Percentiles rank a stretch among this genome's conserved stretches.
Evolutionary conservation across 345 rosid genomes (phyloP).

Genomic region (Fremontodendron californicum): DNA sequence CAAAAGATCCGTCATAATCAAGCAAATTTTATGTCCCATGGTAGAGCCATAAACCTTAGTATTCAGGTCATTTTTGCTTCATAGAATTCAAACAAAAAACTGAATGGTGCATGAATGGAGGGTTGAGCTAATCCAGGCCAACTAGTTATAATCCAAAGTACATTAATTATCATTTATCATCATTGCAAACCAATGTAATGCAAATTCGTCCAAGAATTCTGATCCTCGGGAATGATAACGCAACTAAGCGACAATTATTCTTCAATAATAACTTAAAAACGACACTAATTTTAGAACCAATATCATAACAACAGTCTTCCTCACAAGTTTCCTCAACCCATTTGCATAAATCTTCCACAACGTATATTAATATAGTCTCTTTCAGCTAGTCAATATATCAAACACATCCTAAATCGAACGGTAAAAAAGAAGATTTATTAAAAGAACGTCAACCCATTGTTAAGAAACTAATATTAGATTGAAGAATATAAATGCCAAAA

Average conservation of each 20-base stretch:
- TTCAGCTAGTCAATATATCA: conserved; percentile 1
- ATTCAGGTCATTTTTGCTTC: background rate
- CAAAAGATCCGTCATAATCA: background rate
- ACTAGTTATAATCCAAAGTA: background rate
- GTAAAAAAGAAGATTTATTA: too few relatives aligned
- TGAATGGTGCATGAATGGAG: background rate
- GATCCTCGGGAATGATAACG: background rate
- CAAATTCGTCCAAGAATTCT: background rate
- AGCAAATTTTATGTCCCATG: background rate
- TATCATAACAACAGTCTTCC: background rate
- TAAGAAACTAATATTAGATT: background rate
- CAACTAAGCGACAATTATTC: background rate
- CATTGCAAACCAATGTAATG: background rate
- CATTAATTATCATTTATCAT: background rate
- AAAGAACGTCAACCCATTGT: background rate
- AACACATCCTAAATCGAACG: background rate
- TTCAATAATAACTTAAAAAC: background rate
- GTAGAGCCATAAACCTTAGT: background rate
- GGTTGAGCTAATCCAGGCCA: background rate
- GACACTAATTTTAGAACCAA: background rate
- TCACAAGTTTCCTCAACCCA: background rate
- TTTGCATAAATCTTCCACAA: background rate
- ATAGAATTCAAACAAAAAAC: background rate
- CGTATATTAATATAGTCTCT: background rate
- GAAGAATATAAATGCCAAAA: background rate